A percentile compares a stretch with the other conserved stretches of the same genome.
phyloP scores from a whole-genome alignment of 2,329 filamentous ascomycete genomes.

The Colletotrichum sp. region DNA sequence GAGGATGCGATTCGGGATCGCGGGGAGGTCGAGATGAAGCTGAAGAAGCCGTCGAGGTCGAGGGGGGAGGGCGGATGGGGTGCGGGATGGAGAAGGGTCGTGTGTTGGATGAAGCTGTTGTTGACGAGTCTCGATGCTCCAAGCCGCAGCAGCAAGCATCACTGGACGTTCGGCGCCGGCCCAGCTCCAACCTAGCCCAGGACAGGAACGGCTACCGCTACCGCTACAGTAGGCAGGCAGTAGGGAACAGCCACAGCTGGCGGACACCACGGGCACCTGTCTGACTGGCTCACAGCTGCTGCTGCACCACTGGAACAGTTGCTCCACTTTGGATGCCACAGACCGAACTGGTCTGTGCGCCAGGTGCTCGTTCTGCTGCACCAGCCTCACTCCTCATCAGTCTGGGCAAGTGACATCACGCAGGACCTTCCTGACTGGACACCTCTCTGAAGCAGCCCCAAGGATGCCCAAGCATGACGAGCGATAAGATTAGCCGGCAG shows the following conservation, averaged over 20 bases:
- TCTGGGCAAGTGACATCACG: constrained; percentile 21
- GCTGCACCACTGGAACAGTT: background rate
- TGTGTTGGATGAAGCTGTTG: constrained; percentile 19
- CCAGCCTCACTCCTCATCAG: background rate
- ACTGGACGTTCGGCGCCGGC: constrained; percentile 11
- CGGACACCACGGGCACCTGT: background rate
- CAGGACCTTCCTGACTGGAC: background rate
- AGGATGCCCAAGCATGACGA: background rate
- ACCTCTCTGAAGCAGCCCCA: background rate
- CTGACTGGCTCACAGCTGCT: background rate
- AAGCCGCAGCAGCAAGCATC: constrained; percentile 16
- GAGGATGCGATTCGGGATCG: constrained; percentile 3
- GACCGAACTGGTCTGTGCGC: background rate
- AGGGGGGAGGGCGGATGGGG: constrained; percentile 9
- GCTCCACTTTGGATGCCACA: background rate
- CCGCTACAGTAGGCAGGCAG: background rate
- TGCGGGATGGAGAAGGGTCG: background rate
- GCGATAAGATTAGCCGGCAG: constrained; percentile 5
- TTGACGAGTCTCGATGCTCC: constrained; percentile 15
- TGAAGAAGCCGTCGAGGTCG: background rate
- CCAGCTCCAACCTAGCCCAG: constrained; percentile 14
- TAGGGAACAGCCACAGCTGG: background rate
- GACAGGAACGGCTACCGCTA: background rate
- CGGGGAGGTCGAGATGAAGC: background rate
- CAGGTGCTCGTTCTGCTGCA: background rate